Percentiles rank a stretch among this genome's conserved stretches.
These are phyloP conservation scores for Apiotrichum akiyoshidainum DNA, from an alignment of 1,284 basidiomycete species.

Conservation along the genomic window DNA sequence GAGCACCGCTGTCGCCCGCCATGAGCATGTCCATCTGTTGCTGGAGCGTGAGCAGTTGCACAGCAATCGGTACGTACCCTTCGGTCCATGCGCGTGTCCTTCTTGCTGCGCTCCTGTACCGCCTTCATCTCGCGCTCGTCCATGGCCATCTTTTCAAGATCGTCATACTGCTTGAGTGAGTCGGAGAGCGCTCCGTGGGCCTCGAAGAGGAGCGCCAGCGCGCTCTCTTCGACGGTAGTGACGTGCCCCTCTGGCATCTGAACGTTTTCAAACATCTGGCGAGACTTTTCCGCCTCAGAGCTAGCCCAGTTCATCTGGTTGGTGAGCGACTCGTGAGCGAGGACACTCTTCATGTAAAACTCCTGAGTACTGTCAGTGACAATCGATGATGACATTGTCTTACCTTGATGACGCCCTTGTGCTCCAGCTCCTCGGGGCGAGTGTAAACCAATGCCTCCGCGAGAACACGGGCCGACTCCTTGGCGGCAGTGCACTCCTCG, in stretches of 20 bases:
- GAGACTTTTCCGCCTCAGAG: slow-evolving; percentile 47
- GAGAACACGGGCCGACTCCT: slow-evolving; percentile 40
- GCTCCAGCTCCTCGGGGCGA: slow-evolving; percentile 35
- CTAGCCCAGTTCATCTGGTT: slow-evolving; percentile 53
- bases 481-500: slow-evolving; percentile 41
- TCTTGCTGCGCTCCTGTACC: slow-evolving; percentile 48
- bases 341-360: slow-evolving; percentile 48
- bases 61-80: slow-evolving; percentile 6
- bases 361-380: slow-evolving; percentile 32
- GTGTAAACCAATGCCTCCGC: slow-evolving; percentile 41
- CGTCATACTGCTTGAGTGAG: slow-evolving; percentile 44
- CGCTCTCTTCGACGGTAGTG: slow-evolving; percentile 30
- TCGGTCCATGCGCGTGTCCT: slow-evolving; percentile 45
- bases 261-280: slow-evolving; percentile 1
- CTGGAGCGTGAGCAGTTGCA: slow-evolving; percentile 13
- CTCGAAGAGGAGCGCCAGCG: slow-evolving; percentile 42
- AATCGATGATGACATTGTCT: slow-evolving; percentile 7
- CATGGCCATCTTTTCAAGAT: slow-evolving; percentile 37
- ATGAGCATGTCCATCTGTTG: slow-evolving; percentile 21
- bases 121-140: slow-evolving; percentile 44
- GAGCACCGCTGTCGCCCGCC: slow-evolving; percentile 6
- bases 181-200: slow-evolving; percentile 40
- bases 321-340: slow-evolving; percentile 47
- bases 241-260: slow-evolving; percentile 13
- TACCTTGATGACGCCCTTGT: slow-evolving; percentile 39